Evolutionary conservation across 2,329 filamentous ascomycete genomes (phyloP), one percentile per base, ranked within the genome.

Genomic region (Neopestalotiopsis sp.): DNA sequence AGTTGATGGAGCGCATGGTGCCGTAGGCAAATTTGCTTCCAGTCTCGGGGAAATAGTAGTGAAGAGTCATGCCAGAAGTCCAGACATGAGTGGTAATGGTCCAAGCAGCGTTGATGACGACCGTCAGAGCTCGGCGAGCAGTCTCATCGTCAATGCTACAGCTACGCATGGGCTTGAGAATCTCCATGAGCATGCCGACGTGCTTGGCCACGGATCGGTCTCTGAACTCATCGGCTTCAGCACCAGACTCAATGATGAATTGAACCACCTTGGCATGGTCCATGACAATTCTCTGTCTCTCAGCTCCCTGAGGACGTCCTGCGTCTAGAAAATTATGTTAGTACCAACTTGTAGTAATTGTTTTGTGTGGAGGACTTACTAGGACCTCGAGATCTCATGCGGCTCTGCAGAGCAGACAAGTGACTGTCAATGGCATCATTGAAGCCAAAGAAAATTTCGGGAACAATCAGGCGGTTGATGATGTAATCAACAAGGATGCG

Each of bases 41-140:
- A 24, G 73, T 75, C 9, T 76, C 74, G 24, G 77, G 74, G 70
- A 79, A 79, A 38, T 70, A 71, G 72, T 73, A 79, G 62, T 78
- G 74, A 1, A 79, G 65, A 1, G 76, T 78, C 71, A 75, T 73
- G 42, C 74, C 72, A 3, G 75, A 76, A 42, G 70, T 73, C 78
- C 78, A 79, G 28, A 77, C 68, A 64, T 76, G 74, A 40, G 74
- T 65, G 63, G 73, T 75, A 60, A 78, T 73, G 58, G 76, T 75
- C 70, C 70, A 77, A 4, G 74, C 72, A 17, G 72, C 70, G 9
- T 71, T 69, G 30, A 75, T 70, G 65, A 78, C 69, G 34, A 77
- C 68, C 3, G 71, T 71, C 4, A 78, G 45, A 0, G 70, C 69
- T 67, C 71, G 72, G 3, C 70, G 45, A 1, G 74, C 74, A 0